Percentiles rank a stretch among this genome's conserved stretches.
Conservation (phyloP, 306 rosid genomes). For the Rosa persica region DNA sequence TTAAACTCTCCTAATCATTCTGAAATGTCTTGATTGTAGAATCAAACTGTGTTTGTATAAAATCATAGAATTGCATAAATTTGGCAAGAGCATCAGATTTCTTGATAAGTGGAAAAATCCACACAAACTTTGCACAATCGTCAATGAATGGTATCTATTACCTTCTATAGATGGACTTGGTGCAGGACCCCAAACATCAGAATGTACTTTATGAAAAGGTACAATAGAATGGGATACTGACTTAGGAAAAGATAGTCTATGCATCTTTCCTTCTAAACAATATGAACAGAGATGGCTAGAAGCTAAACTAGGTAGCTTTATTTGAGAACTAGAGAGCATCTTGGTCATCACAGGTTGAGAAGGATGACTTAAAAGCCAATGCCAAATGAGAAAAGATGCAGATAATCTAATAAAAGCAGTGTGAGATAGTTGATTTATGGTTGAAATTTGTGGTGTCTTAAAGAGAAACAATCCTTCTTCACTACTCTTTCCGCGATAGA, state of each 20-base stretch:
- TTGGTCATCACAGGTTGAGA: not conserved
- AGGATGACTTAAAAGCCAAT: not conserved
- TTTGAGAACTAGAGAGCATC: not conserved
- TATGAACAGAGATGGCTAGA: not conserved
- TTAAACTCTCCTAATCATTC: no score
- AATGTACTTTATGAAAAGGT: not conserved
- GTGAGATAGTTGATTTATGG: no score
- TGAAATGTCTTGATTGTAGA: no score
- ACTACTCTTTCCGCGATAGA: not conserved
- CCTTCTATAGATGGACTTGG: not conserved
- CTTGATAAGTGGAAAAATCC: no score
- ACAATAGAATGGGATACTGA: not conserved
- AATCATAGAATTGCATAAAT: no score
- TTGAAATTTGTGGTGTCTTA: not conserved
- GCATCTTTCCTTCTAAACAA: not conserved
- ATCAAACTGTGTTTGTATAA: no score
- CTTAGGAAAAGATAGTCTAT: no score
- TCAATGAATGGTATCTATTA: no score
- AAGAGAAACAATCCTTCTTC: not conserved
- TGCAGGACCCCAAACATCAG: not conserved
- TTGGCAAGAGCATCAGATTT: no score
- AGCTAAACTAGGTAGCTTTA: fast-evolving
- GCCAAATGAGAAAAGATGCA: not conserved
- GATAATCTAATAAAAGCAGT: not conserved
- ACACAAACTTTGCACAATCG: no score